Percentiles rank a stretch among this genome's conserved stretches.
These are phyloP conservation scores for Arthroderma sp. DNA, from an alignment of 2,329 filamentous ascomycete species.

Conservation along the genomic window DNA sequence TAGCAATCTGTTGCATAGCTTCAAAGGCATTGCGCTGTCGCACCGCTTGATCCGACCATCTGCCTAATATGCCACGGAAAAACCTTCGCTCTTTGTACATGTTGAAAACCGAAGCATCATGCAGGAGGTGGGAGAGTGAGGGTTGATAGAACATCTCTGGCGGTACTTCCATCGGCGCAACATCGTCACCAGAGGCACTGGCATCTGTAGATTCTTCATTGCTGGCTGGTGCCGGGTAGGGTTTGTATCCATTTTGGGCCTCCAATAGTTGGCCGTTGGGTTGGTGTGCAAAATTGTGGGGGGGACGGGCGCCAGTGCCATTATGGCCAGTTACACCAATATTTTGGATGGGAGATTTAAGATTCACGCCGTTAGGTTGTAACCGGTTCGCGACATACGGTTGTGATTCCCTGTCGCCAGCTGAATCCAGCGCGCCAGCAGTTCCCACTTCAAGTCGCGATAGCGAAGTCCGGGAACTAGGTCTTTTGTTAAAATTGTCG, in stretches of 20 bases:
- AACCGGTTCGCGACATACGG: too few relatives aligned
- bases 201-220: constrained; percentile 4
- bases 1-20: constrained; percentile 32
- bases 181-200: constrained; percentile 1
- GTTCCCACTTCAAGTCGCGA: constrained; percentile 26
- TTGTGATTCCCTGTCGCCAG: not conserved
- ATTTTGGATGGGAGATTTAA: too few relatives aligned
- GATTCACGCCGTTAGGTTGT: too few relatives aligned
- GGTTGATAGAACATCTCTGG: constrained; percentile 34
- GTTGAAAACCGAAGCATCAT: constrained; percentile 38
- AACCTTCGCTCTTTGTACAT: constrained; percentile 28
- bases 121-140: constrained; percentile 37
- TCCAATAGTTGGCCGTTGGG: too few relatives aligned
- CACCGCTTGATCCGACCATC: constrained; percentile 35
- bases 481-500: constrained; percentile 26
- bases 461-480: constrained; percentile 31
- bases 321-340: too few relatives aligned
- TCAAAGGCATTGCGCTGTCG: constrained; percentile 22
- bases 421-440: not conserved
- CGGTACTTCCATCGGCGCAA: constrained; percentile 10
- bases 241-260: too few relatives aligned
- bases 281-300: too few relatives aligned
- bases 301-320: too few relatives aligned
- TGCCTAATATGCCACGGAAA: constrained; percentile 28
- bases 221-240: not conserved